A percentile compares a stretch with the other conserved stretches of the same genome.
Conservation (phyloP, 176 grass and related monocot genomes). For the Eragrostis nindensis region DNA sequence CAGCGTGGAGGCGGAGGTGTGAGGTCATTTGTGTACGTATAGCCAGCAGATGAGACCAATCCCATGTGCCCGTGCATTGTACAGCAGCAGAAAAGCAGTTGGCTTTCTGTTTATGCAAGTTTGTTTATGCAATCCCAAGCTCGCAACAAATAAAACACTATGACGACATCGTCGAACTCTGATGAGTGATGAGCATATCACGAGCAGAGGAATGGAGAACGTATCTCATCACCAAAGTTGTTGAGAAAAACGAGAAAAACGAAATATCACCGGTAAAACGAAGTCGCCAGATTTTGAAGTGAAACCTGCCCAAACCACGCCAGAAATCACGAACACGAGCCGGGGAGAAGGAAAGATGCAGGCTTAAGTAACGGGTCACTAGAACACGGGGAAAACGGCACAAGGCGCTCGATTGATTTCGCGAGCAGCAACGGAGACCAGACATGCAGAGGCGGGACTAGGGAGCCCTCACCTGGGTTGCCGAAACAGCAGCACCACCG, state of each 20-base stretch:
- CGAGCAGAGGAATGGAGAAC: not conserved
- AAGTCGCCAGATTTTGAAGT: not conserved
- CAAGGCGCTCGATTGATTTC: not conserved
- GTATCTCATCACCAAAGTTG: not conserved
- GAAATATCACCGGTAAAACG: no score
- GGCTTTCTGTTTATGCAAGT: not conserved
- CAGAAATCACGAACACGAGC: not conserved
- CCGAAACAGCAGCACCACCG: not conserved
- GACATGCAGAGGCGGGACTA: no score
- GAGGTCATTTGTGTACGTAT: slow-evolving; percentile 15
- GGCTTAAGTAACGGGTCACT: not conserved
- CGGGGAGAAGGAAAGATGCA: not conserved
- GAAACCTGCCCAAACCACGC: not conserved
- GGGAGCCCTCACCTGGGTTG: not conserved
- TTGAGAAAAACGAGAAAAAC: not conserved
- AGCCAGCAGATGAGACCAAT: not conserved
- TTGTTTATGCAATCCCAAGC: not conserved
- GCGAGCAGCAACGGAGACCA: not conserved
- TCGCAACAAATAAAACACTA: not conserved
- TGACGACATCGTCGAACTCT: not conserved
- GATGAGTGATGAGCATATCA: slow-evolving; percentile 16
- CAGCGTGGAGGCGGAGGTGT: slow-evolving; percentile 13
- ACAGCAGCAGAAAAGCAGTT: not conserved
- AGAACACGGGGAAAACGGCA: not conserved
- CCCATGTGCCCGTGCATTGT: slow-evolving; percentile 37